Evolutionary conservation across 176 grass and related monocot genomes (phyloP).

Genomic region (Tuctoria greenei): DNA sequence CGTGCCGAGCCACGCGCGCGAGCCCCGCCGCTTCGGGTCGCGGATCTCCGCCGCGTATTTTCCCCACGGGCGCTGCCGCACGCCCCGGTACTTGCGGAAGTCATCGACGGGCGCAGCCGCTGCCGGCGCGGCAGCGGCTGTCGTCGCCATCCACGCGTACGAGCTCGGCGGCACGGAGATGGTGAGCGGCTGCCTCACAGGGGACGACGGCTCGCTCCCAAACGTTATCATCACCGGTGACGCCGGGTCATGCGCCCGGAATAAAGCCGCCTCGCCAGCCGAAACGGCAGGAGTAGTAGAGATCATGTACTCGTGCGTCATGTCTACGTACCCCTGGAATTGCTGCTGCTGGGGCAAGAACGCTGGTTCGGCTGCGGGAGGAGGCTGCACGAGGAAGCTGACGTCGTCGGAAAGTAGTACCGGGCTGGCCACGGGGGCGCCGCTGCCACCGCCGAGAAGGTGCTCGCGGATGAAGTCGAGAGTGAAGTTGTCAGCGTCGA

Average conservation of each 20-base stretch:
- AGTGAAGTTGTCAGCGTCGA: slow-evolving; percentile 31
- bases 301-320: neutral
- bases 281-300: neutral
- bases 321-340: slow-evolving; percentile 13
- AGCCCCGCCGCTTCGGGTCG: slow-evolving; percentile 63
- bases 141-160: slow-evolving; percentile 9
- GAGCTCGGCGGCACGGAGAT: slow-evolving; percentile 33
- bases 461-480: slow-evolving; percentile 57
- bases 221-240: slow-evolving; percentile 40
- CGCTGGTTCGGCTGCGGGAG: neutral
- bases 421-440: no score
- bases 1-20: slow-evolving; percentile 83
- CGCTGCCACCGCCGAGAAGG: slow-evolving; percentile 34
- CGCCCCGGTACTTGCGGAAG: slow-evolving; percentile 68
- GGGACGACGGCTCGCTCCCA: slow-evolving; percentile 22
- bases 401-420: slow-evolving; percentile 8
- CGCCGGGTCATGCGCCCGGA: slow-evolving; percentile 23
- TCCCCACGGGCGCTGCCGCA: slow-evolving; percentile 72
- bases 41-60: slow-evolving; percentile 95
- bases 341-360: slow-evolving; percentile 19
- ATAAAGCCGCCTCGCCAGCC: neutral
- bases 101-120: slow-evolving; percentile 27
- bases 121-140: neutral
- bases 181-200: neutral
- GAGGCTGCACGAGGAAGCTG: slow-evolving; percentile 1